A percentile compares a stretch with the other conserved stretches of the same genome.
Evolutionary conservation across 2,329 filamentous ascomycete genomes (phyloP).

Genomic region (Monilinia vaccinii-corymbosi): DNA sequence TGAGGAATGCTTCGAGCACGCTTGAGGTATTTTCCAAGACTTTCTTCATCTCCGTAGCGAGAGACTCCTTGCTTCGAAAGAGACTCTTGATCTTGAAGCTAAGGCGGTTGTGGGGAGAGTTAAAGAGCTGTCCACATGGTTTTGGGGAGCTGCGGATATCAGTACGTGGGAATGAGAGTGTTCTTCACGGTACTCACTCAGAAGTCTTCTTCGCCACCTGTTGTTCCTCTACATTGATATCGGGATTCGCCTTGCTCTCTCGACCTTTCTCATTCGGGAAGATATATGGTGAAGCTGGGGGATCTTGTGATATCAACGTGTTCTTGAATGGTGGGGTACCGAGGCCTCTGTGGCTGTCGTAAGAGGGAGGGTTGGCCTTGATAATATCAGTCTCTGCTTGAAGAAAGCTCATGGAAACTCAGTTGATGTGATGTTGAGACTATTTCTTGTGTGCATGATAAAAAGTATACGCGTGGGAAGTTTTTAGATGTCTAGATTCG

Average conservation of each 20-base stretch:
- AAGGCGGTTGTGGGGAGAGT: conserved; percentile 15
- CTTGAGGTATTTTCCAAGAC: conserved; percentile 17
- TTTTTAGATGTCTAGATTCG: not conserved
- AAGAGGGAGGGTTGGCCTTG: conserved; percentile 10
- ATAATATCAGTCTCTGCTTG: not conserved
- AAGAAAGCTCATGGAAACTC: not conserved
- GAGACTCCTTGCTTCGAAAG: conserved; percentile 24
- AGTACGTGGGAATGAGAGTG: conserved; percentile 1
- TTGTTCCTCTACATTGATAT: not conserved
- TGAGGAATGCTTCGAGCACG: conserved; percentile 20
- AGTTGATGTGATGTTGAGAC: not conserved
- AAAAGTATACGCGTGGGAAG: not conserved
- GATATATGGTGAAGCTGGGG: not conserved
- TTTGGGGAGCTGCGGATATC: conserved; percentile 12
- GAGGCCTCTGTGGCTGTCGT: conserved; percentile 5
- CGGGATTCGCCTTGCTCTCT: not conserved
- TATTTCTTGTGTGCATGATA: not conserved
- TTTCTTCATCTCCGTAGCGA: conserved; percentile 23
- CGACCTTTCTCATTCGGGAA: not conserved
- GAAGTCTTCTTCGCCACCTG: not conserved
- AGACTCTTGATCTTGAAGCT: conserved; percentile 21
- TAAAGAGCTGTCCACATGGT: conserved; percentile 19
- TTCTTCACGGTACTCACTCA: not conserved
- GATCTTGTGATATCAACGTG: not conserved
- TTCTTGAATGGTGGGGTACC: not conserved